These are phyloP conservation scores for Triticum timopheevii DNA, from an alignment of 176 grass and related monocot species.

Conservation along the genomic window DNA sequence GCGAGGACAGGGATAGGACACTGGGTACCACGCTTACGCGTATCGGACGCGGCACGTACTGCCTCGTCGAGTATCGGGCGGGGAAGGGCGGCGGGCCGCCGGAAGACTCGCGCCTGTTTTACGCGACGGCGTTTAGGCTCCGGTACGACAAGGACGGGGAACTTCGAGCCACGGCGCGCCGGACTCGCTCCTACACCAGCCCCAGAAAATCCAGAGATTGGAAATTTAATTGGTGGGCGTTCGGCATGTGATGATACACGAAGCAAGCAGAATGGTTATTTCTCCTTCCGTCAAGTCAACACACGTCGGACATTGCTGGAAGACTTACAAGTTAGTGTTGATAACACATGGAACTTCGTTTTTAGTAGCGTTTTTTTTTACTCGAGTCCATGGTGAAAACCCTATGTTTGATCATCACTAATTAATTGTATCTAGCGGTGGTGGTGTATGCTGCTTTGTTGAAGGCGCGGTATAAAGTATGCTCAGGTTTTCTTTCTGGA, in stretches of 20 bases:
- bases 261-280: too few relatives aligned
- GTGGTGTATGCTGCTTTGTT: too few relatives aligned
- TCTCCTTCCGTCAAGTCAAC: too few relatives aligned
- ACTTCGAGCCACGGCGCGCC: background rate
- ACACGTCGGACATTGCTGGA: too few relatives aligned
- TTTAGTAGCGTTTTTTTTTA: too few relatives aligned
- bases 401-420: too few relatives aligned
- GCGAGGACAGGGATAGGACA: background rate
- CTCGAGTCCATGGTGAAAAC: too few relatives aligned
- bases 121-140: background rate
- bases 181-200: background rate
- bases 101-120: background rate
- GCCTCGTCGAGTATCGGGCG: background rate
- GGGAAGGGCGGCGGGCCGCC: background rate
- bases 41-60: background rate
- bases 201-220: background rate
- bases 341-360: too few relatives aligned
- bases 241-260: background rate
- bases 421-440: too few relatives aligned
- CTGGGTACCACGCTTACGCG: background rate
- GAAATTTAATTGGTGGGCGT: background rate
- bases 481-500: too few relatives aligned
- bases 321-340: too few relatives aligned
- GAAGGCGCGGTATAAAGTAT: too few relatives aligned
- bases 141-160: background rate